Evolutionary conservation across 805 yeast species (phyloP), one percentile per base, ranked within the genome.

Genomic region (Allodekkera sacchari): DNA sequence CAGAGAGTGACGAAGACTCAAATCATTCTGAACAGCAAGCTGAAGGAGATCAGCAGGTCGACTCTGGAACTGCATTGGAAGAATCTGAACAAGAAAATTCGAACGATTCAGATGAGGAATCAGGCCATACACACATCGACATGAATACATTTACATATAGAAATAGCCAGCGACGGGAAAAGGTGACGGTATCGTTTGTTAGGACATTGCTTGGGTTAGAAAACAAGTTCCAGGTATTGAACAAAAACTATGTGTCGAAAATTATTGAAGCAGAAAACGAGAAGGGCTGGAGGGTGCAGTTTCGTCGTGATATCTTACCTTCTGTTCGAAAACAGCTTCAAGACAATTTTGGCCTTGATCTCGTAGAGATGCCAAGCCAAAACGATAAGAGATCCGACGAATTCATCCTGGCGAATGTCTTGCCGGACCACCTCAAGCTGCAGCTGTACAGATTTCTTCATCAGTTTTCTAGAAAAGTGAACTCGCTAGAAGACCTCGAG

Each of bases 201-300:
- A 35, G 57, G n/a, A 43, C 49, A 1, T 16, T 53, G 6, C 16
- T 57, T 5, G 58, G 53, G 3, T 25, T 48, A 10, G 57, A 57
- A 18, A 43, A 41, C 34, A 51, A 34, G 22, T 34, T 42, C 19
- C 58, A 54, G 34, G 34, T 45, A 0, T 28, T 57, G n/a, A 53
- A 47, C 7, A 50, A 46, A 27, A 42, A 37, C 6, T 34, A 39
- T 17, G 39, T 57, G 7, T 19, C 51, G 7, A 55, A 52, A 28
- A 31, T 53, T 4, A 33, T 48, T 32, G 60, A 52, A 19, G 31
- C 47, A 5, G 60, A 53, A 29, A 38, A 42, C 5, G 57, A 49
- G 23, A 46, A 45, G 27, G 53, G 54, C 5, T 32, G 44, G 5
- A 47, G 52, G 15, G 17, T 49, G 7, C 50, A 48, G 19, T 52